phyloP scores from a whole-genome alignment of 2,329 filamentous ascomycete species.

The Paecilomyces variotii region DNA sequence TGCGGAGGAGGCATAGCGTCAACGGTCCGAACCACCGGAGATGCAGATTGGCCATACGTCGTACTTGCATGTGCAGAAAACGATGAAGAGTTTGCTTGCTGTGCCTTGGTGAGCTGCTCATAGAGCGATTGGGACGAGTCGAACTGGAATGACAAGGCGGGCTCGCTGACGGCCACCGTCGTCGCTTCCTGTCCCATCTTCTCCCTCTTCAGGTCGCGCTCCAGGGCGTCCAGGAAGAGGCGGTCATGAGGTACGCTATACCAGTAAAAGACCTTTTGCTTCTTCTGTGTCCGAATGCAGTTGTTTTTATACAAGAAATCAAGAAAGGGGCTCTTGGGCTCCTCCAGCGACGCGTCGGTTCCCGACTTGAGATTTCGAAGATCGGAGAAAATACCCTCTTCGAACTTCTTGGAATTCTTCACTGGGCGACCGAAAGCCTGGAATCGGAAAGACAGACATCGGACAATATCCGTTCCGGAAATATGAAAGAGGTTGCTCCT shows the following conservation, averaged over 20 bases:
- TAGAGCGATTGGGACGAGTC: slow-evolving; percentile 98
- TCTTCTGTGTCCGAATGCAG: slow-evolving; percentile 99
- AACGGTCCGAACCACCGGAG: slow-evolving; percentile 81
- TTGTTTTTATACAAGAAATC: slow-evolving; percentile 99
- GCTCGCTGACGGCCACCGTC: slow-evolving; percentile 92
- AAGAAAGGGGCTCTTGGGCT: slow-evolving; percentile 96
- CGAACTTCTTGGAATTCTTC: slow-evolving; percentile 99
- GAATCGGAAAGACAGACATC: slow-evolving; percentile 96
- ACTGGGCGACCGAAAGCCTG: slow-evolving; percentile 97
- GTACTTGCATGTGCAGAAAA: slow-evolving; percentile 73
- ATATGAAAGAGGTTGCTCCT: slow-evolving; percentile 99
- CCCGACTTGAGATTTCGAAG: slow-evolving; percentile 96
- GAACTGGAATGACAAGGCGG: slow-evolving; percentile 95
- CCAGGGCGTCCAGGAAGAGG: slow-evolving; percentile 91
- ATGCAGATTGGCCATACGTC: slow-evolving; percentile 63
- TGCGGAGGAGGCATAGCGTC: slow-evolving; percentile 85
- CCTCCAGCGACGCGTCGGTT: slow-evolving; percentile 94
- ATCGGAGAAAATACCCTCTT: slow-evolving; percentile 98
- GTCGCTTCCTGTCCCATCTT: slow-evolving; percentile 99
- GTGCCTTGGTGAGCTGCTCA: slow-evolving; percentile 97
- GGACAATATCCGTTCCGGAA: slow-evolving; percentile 95
- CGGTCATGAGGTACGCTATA: slow-evolving; percentile 98
- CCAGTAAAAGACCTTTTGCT: slow-evolving; percentile 99
- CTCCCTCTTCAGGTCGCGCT: slow-evolving; percentile 95
- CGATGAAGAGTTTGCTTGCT: slow-evolving; percentile 96